phyloP scores from a whole-genome alignment of 2,329 filamentous ascomycete species.

The Cercospora sp. region DNA sequence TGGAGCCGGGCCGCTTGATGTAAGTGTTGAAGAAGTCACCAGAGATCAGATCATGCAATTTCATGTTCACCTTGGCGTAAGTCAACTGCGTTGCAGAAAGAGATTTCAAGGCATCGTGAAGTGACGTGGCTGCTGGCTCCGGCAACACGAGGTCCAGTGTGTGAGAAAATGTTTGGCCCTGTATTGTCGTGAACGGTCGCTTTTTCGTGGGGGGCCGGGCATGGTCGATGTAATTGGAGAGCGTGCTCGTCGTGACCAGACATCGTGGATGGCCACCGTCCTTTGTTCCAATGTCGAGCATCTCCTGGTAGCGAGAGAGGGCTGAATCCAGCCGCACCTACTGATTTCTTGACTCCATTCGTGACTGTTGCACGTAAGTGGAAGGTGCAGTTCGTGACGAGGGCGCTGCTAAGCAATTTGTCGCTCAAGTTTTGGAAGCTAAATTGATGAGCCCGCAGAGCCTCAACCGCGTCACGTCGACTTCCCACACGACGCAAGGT shows the following conservation, averaged over 20 bases:
- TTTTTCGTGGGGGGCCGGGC: conserved; percentile 69
- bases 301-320: neutral
- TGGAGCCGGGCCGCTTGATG: conserved; percentile 60
- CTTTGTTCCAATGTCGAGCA: conserved; percentile 21
- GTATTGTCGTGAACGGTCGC: conserved; percentile 72
- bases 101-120: conserved; percentile 13
- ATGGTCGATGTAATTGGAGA: conserved; percentile 68
- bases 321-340: neutral
- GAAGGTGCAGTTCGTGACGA: neutral
- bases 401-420: neutral
- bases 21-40: conserved; percentile 79
- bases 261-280: conserved; percentile 57
- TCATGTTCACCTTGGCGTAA: conserved; percentile 72
- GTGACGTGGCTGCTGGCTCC: conserved; percentile 5
- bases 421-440: neutral
- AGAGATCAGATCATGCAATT: conserved; percentile 68
- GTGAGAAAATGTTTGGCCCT: conserved; percentile 66
- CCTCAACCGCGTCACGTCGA: conserved; percentile 1
- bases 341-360: neutral
- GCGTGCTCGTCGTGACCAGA: conserved; percentile 67
- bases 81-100: conserved; percentile 34
- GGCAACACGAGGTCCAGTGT: conserved; percentile 74
- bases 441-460: neutral
- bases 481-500: neutral
- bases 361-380: neutral